A percentile compares a stretch with the other conserved stretches of the same genome.
Conservation (phyloP, 305 asterid genomes). For the Fraxinus dipetala region DNA sequence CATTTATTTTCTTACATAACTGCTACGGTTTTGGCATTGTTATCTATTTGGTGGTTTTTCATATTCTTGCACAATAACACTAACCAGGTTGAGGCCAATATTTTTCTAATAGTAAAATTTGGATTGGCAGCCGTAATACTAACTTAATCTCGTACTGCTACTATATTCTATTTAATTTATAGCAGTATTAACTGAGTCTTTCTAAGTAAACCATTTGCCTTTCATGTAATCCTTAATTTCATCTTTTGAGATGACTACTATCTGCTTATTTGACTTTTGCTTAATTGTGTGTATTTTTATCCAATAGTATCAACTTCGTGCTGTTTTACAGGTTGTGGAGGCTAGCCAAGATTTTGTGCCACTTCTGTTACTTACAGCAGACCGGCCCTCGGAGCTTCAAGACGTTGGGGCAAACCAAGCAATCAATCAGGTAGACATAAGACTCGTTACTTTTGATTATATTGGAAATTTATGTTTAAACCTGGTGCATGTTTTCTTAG, state of each 20-base stretch:
- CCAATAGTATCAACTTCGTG: conserved; percentile 14
- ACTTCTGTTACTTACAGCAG: conserved; percentile 84
- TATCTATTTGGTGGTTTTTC: neutral
- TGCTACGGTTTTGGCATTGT: neutral
- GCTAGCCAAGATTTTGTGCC: conserved; percentile 95
- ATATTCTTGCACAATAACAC: neutral
- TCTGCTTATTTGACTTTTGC: neutral
- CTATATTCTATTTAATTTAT: conserved; percentile 9
- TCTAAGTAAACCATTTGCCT: neutral
- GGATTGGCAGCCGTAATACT: neutral
- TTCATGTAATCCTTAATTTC: conserved; percentile 4
- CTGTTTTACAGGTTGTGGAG: conserved; percentile 74
- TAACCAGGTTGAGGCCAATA: neutral
- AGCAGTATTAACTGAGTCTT: conserved; percentile 5
- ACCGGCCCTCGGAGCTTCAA: conserved; percentile 92
- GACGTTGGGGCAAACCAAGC: conserved; percentile 99
- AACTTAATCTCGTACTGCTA: neutral
- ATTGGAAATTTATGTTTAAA: neutral
- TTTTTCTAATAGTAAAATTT: neutral
- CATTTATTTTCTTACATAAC: neutral
- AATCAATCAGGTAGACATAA: conserved; percentile 68
- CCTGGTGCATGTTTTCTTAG: neutral
- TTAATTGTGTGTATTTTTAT: neutral
- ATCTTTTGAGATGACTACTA: neutral
- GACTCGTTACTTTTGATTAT: conserved; percentile 5